Evolutionary conservation across 2,329 filamentous ascomycete species (phyloP).

Genomic region (Fusarium torulosum): DNA sequence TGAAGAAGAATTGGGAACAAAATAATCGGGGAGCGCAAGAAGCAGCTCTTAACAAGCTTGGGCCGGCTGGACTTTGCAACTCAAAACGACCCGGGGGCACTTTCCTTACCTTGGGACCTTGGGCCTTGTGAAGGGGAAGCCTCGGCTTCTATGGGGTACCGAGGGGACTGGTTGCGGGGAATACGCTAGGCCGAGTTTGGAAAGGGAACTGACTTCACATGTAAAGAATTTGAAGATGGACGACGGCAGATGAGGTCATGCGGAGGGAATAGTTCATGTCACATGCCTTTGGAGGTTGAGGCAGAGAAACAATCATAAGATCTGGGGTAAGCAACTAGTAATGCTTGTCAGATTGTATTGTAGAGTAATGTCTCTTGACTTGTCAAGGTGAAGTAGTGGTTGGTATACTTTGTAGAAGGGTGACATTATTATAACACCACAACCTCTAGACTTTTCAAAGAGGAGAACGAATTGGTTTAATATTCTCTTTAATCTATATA

Average conservation of each 20-base stretch:
- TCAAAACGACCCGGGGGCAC: slow-evolving; percentile 28
- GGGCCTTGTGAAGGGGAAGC: slow-evolving; percentile 47
- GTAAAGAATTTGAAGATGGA: slow-evolving; percentile 30
- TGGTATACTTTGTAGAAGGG: background rate
- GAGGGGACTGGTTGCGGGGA: slow-evolving; percentile 48
- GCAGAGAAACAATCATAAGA: slow-evolving; percentile 1
- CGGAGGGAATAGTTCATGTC: slow-evolving; percentile 34
- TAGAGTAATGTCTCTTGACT: slow-evolving; percentile 2
- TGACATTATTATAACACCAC: background rate
- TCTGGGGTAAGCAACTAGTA: slow-evolving; percentile 20
- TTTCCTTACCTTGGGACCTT: slow-evolving; percentile 19
- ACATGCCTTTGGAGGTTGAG: slow-evolving; percentile 24
- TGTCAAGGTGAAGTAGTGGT: slow-evolving; percentile 4
- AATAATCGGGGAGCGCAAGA: slow-evolving; percentile 31
- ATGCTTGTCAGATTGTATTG: slow-evolving; percentile 10
- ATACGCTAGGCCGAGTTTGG: slow-evolving; percentile 46
- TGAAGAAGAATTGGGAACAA: slow-evolving; percentile 11
- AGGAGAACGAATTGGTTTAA: background rate
- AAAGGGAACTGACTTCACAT: slow-evolving; percentile 47
- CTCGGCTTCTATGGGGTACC: slow-evolving; percentile 50
- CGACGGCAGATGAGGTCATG: slow-evolving; percentile 48
- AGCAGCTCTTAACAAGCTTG: slow-evolving; percentile 48
- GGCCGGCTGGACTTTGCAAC: slow-evolving; percentile 42
- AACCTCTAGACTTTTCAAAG: background rate
- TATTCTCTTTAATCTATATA: background rate